phyloP scores from a whole-genome alignment of 208 protist species.

The Acanthamoeba divionensis region DNA sequence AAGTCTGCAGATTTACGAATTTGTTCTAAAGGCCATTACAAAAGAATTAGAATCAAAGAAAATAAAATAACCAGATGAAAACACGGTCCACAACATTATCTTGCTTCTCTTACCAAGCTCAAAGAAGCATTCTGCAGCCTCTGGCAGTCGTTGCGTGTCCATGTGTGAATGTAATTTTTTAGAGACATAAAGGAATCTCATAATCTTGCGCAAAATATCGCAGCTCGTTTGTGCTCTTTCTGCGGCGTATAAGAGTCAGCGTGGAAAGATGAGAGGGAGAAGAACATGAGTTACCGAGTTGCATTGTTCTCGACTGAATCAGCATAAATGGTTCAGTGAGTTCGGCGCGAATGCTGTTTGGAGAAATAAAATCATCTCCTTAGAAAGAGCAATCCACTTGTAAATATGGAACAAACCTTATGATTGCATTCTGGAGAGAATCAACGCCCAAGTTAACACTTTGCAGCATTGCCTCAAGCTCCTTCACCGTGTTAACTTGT shows the following conservation, averaged over 20 bases:
- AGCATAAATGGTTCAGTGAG: conserved; percentile 53
- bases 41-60: background rate
- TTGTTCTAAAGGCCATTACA: conserved; percentile 31
- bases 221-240: conserved; percentile 51
- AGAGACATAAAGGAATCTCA: conserved; percentile 50
- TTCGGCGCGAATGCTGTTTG: conserved; percentile 55
- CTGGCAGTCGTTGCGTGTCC: conserved; percentile 55
- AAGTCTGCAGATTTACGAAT: conserved; percentile 55
- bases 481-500: conserved; percentile 56
- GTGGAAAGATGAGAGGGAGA: no score
- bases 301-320: conserved; percentile 45
- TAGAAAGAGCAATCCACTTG: background rate
- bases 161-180: conserved; percentile 64
- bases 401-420: no score
- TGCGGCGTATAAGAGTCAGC: no score
- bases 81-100: background rate
- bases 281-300: no score
- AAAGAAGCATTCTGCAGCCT: conserved; percentile 63
- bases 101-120: conserved; percentile 53
- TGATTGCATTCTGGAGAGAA: conserved; percentile 53
- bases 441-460: conserved; percentile 11
- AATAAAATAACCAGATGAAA: background rate
- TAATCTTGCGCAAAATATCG: conserved; percentile 59
- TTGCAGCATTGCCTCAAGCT: conserved; percentile 53
- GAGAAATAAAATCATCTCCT: background rate